Base-by-base conservation (phyloP, 495 filamentous ascomycete species). In the Aspergillus kassunensis region DNA sequence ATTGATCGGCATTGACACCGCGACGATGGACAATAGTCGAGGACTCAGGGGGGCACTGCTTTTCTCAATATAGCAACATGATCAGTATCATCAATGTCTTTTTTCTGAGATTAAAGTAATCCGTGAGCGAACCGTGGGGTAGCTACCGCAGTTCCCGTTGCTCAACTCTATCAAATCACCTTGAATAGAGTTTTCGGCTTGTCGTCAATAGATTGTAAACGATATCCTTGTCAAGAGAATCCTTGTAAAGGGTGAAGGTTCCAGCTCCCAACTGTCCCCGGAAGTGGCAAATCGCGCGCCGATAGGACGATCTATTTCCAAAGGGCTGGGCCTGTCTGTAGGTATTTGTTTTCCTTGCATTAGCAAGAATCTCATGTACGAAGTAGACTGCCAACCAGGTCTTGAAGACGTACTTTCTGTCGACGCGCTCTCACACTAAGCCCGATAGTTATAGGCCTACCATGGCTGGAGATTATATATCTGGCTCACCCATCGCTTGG, bases 311-410 rank as follows among this genome's bases (percentile, higher is more conserved):
- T 53, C 51, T 35, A 18, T 19, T 9, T 33, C 16, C 16, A 20
- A 24, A 27, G 25, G 34, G 42, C 43, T 41, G 30, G 51, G 42
- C 31, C 48, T 44, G 27, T 47, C 52, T 57, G 57, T 58, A 54
- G 33, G 57, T 59, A 60, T 63, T 56, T 56, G 61, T 54, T 60
- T 58, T 60, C 57, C 57, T 56, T 63, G 57, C 61, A 60, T 63
- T 60, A 63, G 57, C 35, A 33, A 57, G 51, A 34, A 53, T 34
- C 52, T 58, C 55, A 58, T 52, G 47, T n/a, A n/a, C n/a, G n/a
- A n/a, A n/a, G n/a, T n/a, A n/a, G n/a, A n/a, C n/a, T n/a, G n/a
- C 34, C 53, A 51, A 57, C 61, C 57, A 63, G 40, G 30, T 54
- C 21, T 44, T 25, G 31, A 40, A 37, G 41, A 36, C 45, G 59